Conservation (phyloP, 2,329 filamentous ascomycete genomes). For the Aureobasidium namibiae region DNA sequence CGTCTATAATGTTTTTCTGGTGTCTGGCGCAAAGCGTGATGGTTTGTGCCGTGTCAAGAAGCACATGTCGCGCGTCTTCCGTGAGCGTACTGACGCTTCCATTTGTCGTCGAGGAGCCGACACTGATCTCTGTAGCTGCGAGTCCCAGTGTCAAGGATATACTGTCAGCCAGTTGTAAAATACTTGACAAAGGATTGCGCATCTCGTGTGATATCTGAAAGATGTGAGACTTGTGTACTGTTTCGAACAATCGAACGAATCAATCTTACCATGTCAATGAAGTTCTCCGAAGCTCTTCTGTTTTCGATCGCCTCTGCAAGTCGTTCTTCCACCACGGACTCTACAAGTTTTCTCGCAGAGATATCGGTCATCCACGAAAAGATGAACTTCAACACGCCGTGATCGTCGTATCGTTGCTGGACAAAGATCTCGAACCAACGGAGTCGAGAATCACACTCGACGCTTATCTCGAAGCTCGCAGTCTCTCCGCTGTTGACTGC, state of each 20-base stretch:
- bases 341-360: not conserved
- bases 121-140: not conserved
- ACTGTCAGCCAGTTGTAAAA: constrained; percentile 35
- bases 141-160: constrained; percentile 25
- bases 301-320: constrained; percentile 28
- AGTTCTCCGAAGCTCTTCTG: constrained; percentile 23
- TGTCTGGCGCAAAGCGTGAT: constrained; percentile 24
- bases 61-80: not conserved
- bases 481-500: not conserved
- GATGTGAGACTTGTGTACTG: not conserved
- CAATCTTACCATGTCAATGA: constrained; percentile 25
- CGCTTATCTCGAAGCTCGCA: not conserved
- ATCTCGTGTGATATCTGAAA: constrained; percentile 27
- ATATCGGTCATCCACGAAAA: not conserved
- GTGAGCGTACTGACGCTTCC: not conserved
- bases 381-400: not conserved
- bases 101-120: not conserved
- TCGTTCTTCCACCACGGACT: constrained; percentile 17
- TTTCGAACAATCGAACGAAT: no score
- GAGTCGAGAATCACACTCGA: not conserved
- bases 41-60: constrained; percentile 13
- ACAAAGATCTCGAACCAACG: not conserved
- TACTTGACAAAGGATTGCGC: constrained; percentile 35
- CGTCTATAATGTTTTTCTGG: constrained; percentile 36
- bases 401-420: not conserved